These are phyloP conservation scores for Parmelia sp. DNA, from an alignment of 495 filamentous ascomycete genomes.

Conservation along the genomic window DNA sequence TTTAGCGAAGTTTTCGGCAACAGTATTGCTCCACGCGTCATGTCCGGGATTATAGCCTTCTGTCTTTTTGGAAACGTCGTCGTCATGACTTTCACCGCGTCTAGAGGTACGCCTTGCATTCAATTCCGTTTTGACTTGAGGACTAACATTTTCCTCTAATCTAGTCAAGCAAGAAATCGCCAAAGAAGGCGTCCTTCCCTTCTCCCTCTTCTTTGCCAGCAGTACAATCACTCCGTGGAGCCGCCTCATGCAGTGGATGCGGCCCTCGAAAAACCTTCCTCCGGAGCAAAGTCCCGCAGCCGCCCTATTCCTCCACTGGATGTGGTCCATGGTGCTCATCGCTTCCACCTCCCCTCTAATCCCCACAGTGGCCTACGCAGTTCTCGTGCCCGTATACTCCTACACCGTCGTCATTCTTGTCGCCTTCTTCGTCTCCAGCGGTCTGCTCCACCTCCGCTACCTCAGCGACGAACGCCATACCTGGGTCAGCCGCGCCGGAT, in stretches of 20 bases:
- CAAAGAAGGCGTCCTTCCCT: slow-evolving; percentile 40
- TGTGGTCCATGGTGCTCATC: slow-evolving; percentile 37
- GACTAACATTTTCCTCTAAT: not conserved
- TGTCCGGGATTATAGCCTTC: slow-evolving; percentile 40
- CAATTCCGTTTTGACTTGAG: slow-evolving; percentile 6
- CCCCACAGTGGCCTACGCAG: slow-evolving; percentile 29
- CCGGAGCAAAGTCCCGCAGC: slow-evolving; percentile 38
- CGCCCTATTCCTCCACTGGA: slow-evolving; percentile 41
- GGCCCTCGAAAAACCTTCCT: slow-evolving; percentile 17
- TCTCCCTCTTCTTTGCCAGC: slow-evolving; percentile 39
- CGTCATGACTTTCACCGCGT: slow-evolving; percentile 45
- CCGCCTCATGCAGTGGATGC: slow-evolving; percentile 23
- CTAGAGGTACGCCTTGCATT: slow-evolving; percentile 38
- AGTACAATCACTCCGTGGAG: slow-evolving; percentile 34
- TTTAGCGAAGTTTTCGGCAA: slow-evolving; percentile 27
- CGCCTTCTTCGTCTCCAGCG: slow-evolving; percentile 31
- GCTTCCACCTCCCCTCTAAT: slow-evolving; percentile 26
- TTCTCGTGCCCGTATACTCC: slow-evolving; percentile 30
- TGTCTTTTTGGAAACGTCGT: slow-evolving; percentile 47
- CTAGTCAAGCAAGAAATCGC: slow-evolving; percentile 37
- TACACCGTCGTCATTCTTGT: slow-evolving; percentile 30
- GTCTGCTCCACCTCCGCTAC: slow-evolving; percentile 33
- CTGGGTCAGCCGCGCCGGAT: slow-evolving; percentile 24
- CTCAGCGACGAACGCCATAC: slow-evolving; percentile 9
- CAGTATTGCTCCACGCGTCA: slow-evolving; percentile 26